Base-by-base conservation (phyloP, 176 grass and related monocot genomes). In the Musa schizocarpa region DNA sequence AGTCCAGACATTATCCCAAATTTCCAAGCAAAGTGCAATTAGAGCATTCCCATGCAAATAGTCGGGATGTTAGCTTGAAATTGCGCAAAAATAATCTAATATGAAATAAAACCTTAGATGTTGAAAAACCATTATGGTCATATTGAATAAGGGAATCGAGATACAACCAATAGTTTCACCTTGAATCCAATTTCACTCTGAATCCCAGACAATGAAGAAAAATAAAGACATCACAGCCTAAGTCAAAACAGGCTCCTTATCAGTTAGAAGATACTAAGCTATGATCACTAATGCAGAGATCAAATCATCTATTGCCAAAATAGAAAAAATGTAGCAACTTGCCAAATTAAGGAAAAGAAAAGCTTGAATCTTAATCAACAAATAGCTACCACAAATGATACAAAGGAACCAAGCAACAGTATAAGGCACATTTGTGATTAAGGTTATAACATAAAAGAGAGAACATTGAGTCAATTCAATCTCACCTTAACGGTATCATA, bases 401-500 rank as follows among this genome's bases (percentile, higher is more conserved):
- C 34, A 43, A 43, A 43, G 34, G 34, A 43, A 43, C 34, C 13
- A 8, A 61, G 57, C 57, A 57, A 14, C 8, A 17, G 8, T 17
- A 61, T 8, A 17, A 23, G 14, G 65, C 11, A 68, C 10, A 68
- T 21, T 62, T 17, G 6, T 43, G 2, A 24, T 17, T 56, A 74
- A 29, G 14, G 13, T 14, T 74, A 16, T 8, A 56, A 25, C 12
- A 54, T 22, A 8, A 13, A 21, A 10, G 10, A 26, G 5, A 29
- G 11, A 10, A 34, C 16, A 16, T 24, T 70, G 26, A n/a, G 21
- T 21, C 19, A 52, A 1, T 12, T 17, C 14, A 53, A 23, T 23
- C 52, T 19, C 19, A 74, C 72, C 72, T 74, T 74, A 10, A 74
- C 26, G 7, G 72, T 74, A 1, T 74, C 72, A 23, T 74, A 74